Base-by-base conservation (phyloP, 2,329 filamentous ascomycete species). In the Alternaria alternata region DNA sequence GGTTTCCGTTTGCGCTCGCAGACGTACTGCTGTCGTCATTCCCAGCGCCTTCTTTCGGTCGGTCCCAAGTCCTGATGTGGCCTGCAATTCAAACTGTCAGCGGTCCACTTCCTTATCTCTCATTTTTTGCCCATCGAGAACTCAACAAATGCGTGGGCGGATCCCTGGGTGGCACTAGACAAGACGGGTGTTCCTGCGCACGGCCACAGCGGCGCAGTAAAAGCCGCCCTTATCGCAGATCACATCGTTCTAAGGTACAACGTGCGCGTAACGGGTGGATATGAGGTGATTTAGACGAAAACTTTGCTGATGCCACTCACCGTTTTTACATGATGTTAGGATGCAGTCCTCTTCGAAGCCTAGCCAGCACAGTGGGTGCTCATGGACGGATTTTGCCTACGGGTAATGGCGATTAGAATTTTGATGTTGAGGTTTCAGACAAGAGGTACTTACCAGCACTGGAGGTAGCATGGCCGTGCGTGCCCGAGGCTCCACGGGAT, bases 301-400 rank as follows among this genome's bases (percentile, higher is more conserved):
- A 68, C 61, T 47, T 61, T 51, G 54, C 38, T 44, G 9, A 34
- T 41, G 28, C 7, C 28, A 83, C 89, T 79, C 83, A 96, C 94
- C 94, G 80, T 89, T 91, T 75, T 93, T 91, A 81, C 93, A 97
- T 67, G 92, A 93, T 36, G 93, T 97, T 73, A 98, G 89, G 67
- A 99, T 97, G 64, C 91, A 91, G 71, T 96, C 90, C 76, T 97
- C 91, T 55, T 94, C 94, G 72, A 99, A 99, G n/a, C 89, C 91
- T 39, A 99, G 80, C 90, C 94, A 97, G 77, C 88, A 92, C 46
- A 96, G 83, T 54, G 94, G 93, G 78, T 98, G 93, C 62, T 89
- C 88, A 77, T 97, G 93, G 36, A 97, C 88, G 12, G 86, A 83
- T 78, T 97, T 97, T 48, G 91, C 87, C 92, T 94, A 70, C 44